Conservation (phyloP, 768 basidiomycete genomes). For the Sporobolomyces phaffii region DNA sequence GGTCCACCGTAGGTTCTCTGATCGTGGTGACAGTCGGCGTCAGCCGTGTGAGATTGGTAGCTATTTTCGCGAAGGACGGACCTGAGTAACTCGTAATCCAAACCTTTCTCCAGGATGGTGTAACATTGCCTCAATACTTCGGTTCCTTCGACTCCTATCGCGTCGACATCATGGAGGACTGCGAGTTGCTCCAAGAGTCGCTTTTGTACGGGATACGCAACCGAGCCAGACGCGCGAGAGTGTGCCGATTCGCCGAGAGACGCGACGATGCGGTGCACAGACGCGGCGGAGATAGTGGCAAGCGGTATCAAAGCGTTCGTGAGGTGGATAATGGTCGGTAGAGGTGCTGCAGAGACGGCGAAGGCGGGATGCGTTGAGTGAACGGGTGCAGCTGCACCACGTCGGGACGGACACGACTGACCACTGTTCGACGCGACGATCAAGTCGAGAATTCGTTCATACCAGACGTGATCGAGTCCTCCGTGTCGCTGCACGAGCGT, state of each 20-base stretch:
- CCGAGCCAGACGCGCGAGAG: not conserved
- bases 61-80: not conserved
- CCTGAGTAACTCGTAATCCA: conserved; percentile 18
- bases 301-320: conserved; percentile 7
- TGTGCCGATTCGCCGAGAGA: not conserved
- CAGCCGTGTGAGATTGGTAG: not conserved
- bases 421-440: no score
- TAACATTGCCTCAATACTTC: conserved; percentile 1
- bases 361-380: not conserved
- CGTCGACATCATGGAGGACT: not conserved
- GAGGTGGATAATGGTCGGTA: not conserved
- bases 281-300: not conserved
- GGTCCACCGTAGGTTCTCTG: not conserved
- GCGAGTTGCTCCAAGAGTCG: conserved; percentile 7
- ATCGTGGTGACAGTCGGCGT: no score
- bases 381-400: no score
- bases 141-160: not conserved
- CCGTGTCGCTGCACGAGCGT: no score
- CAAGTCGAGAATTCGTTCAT: no score
- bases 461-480: no score
- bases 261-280: conserved; percentile 15
- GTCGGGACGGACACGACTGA: no score
- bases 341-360: not conserved
- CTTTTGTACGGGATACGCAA: conserved; percentile 13
- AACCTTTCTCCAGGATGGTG: not conserved